Evolutionary conservation across 2,329 filamentous ascomycete genomes (phyloP).

Genomic region (Daldinia eschscholtzii): DNA sequence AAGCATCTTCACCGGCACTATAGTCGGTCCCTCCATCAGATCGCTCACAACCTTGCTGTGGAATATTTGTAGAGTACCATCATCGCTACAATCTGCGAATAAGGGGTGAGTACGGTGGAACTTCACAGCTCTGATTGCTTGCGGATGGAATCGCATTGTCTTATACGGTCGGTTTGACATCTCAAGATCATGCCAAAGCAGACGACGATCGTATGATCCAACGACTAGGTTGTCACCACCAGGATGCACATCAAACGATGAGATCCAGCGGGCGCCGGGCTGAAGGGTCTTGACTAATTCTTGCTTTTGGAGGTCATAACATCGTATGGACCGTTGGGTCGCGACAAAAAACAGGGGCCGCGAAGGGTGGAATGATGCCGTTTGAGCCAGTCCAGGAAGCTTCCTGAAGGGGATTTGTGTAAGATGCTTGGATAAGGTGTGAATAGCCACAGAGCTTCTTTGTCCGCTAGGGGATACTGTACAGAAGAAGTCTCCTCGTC

Average conservation of each 20-base stretch:
- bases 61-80: slow-evolving; percentile 95
- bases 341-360: slow-evolving; percentile 96
- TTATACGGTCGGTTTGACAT: slow-evolving; percentile 92
- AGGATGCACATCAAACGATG: slow-evolving; percentile 91
- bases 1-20: slow-evolving; percentile 95
- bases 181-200: slow-evolving; percentile 97
- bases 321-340: slow-evolving; percentile 91
- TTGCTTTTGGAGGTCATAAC: slow-evolving; percentile 92
- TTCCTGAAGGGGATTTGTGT: slow-evolving; percentile 94
- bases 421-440: slow-evolving; percentile 93
- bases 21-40: slow-evolving; percentile 94
- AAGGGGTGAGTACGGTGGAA: slow-evolving; percentile 86
- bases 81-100: slow-evolving; percentile 95
- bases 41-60: slow-evolving; percentile 96
- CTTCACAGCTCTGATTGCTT: slow-evolving; percentile 89
- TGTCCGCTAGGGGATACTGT: slow-evolving; percentile 87
- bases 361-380: slow-evolving; percentile 93
- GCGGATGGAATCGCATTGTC: slow-evolving; percentile 92
- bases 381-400: slow-evolving; percentile 81
- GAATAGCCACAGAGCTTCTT: slow-evolving; percentile 87
- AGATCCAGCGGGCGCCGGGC: slow-evolving; percentile 93
- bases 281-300: slow-evolving; percentile 93
- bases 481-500: slow-evolving; percentile 92
- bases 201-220: slow-evolving; percentile 90
- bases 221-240: slow-evolving; percentile 95